Conservation (phyloP, 2,329 filamentous ascomycete species). For the Didymellaceae sp. region DNA sequence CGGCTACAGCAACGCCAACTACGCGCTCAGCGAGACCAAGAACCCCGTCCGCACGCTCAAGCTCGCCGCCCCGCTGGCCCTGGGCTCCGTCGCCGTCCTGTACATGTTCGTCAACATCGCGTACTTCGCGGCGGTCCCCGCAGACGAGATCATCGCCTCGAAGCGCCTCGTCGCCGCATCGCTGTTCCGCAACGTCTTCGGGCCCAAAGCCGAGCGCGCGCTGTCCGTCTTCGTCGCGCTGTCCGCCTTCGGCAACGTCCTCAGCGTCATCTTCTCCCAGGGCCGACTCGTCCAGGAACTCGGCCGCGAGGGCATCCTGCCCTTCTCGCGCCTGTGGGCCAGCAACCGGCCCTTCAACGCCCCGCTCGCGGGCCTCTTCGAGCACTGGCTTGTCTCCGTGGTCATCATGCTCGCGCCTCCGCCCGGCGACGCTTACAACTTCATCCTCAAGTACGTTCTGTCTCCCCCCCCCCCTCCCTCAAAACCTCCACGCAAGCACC, state of each 20-base stretch:
- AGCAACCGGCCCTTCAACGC: conserved; percentile 70
- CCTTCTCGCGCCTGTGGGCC: conserved; percentile 67
- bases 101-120: conserved; percentile 73
- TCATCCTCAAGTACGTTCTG: conserved; percentile 55
- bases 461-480: too few species aligned
- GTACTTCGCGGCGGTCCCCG: conserved; percentile 68
- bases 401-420: conserved; percentile 72
- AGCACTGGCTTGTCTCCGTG: conserved; percentile 69
- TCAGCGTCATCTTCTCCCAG: conserved; percentile 72
- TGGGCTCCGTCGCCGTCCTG: conserved; percentile 64
- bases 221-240: conserved; percentile 71
- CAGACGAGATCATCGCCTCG: conserved; percentile 60
- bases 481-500: too few species aligned
- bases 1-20: conserved; percentile 73
- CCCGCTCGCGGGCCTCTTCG: conserved; percentile 65
- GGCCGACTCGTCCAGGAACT: conserved; percentile 71
- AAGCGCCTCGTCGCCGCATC: conserved; percentile 63
- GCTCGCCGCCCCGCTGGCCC: conserved; percentile 67
- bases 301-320: conserved; percentile 70
- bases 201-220: conserved; percentile 60
- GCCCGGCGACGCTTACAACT: conserved; percentile 71
- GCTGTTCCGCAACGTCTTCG: conserved; percentile 65
- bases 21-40: conserved; percentile 69
- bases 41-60: conserved; percentile 70
- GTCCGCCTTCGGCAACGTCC: conserved; percentile 71